Percentiles rank a stretch among this genome's conserved stretches.
phyloP scores from a whole-genome alignment of 352 stramenopile genomes.

The Phytophthora colocasiae region DNA sequence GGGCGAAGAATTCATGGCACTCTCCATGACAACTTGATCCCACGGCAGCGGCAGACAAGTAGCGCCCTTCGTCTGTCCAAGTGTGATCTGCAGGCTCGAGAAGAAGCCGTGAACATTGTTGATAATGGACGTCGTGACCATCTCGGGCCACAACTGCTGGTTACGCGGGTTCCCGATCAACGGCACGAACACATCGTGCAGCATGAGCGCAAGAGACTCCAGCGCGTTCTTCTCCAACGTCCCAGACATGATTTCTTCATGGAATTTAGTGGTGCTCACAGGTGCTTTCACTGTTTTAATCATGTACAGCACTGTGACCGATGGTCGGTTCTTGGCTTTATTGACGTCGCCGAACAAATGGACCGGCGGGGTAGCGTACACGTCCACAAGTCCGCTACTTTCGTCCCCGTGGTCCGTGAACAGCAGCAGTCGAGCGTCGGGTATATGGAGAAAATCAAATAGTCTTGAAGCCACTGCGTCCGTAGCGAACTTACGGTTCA shows the following conservation, averaged over 20 bases:
- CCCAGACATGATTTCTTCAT: constrained; percentile 79
- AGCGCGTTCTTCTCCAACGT: constrained; percentile 81
- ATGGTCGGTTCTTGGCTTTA: constrained; percentile 27
- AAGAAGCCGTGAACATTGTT: constrained; percentile 84
- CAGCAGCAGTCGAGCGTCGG: constrained; percentile 64
- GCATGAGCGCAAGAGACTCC: constrained; percentile 73
- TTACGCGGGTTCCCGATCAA: constrained; percentile 81
- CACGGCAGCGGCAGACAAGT: constrained; percentile 88
- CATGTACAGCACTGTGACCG: constrained; percentile 75
- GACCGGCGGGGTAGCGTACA: constrained; percentile 68
- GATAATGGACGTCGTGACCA: constrained; percentile 81
- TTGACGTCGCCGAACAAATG: constrained; percentile 47
- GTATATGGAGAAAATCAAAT: constrained; percentile 80
- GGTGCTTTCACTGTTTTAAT: constrained; percentile 74
- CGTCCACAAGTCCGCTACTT: constrained; percentile 53
- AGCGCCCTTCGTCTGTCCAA: constrained; percentile 82
- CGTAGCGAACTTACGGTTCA: constrained; percentile 69
- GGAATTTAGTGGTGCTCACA: constrained; percentile 63
- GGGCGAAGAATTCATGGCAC: constrained; percentile 29
- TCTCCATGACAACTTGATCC: constrained; percentile 76
- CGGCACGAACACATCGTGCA: constrained; percentile 81
- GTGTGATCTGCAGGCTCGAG: constrained; percentile 88
- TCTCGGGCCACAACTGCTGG: constrained; percentile 82
- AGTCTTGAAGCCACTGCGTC: constrained; percentile 62
- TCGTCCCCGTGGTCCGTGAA: constrained; percentile 79